Evolutionary conservation across 2,329 filamentous ascomycete genomes (phyloP).

Genomic region (Hymenoscyphus fraxineus): DNA sequence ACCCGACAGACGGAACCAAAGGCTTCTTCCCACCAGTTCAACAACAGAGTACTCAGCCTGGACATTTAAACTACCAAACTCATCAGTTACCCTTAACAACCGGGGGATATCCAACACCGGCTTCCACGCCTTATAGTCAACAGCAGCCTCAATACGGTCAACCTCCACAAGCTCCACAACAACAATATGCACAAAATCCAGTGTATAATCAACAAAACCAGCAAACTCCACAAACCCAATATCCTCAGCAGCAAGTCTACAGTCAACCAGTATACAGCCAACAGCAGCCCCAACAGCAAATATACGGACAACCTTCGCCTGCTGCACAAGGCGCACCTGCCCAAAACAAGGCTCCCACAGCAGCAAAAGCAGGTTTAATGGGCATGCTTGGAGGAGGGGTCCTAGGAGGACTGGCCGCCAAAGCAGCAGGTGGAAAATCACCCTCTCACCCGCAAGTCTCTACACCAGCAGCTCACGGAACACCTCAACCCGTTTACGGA

Average conservation of each 20-base stretch:
- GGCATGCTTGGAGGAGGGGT: conserved; percentile 4
- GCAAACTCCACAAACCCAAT: not conserved
- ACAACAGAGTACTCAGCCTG: not conserved
- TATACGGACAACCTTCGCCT: not conserved
- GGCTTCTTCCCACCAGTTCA: not conserved
- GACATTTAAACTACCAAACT: not conserved
- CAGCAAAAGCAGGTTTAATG: conserved; percentile 9
- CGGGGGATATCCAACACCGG: not conserved
- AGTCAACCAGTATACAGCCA: not conserved
- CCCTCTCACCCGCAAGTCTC: not conserved
- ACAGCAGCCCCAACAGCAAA: not conserved
- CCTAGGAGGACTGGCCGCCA: conserved; percentile 5
- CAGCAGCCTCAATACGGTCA: conserved; percentile 5
- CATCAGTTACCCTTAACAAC: not conserved
- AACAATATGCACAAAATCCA: not conserved
- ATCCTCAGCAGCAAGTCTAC: conserved; percentile 1
- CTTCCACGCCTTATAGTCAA: not conserved
- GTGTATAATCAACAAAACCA: not conserved
- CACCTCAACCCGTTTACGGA: not conserved
- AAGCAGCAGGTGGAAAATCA: not conserved
- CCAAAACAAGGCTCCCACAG: not conserved
- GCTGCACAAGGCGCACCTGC: not conserved
- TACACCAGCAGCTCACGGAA: not conserved
- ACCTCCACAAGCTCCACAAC: conserved; percentile 2
- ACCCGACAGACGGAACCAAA: not conserved